These are phyloP conservation scores for Cladophialophora chaetospira DNA, from an alignment of 2,329 filamentous ascomycete species.

Conservation along the genomic window DNA sequence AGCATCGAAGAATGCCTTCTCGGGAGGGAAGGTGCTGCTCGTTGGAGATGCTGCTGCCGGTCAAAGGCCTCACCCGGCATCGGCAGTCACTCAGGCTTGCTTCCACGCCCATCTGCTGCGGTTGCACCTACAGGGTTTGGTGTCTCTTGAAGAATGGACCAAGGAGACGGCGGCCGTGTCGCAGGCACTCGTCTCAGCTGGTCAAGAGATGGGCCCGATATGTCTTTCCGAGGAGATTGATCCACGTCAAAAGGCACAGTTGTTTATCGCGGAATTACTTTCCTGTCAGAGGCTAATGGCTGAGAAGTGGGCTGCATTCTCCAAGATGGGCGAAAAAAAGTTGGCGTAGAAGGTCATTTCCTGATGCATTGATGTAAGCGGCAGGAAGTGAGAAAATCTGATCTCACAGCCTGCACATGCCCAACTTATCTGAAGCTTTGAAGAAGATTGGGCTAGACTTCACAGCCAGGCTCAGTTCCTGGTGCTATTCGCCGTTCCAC, in stretches of 20 bases:
- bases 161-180: slow-evolving; percentile 5
- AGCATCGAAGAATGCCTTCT: slow-evolving; percentile 39
- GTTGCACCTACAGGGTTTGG: slow-evolving; percentile 23
- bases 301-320: not conserved
- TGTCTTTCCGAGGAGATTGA: not conserved
- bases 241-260: not conserved
- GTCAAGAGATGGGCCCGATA: slow-evolving; percentile 2
- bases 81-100: slow-evolving; percentile 45
- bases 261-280: not conserved
- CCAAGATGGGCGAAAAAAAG: not conserved
- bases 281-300: not conserved
- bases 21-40: slow-evolving; percentile 44
- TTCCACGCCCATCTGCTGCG: slow-evolving; percentile 31
- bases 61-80: slow-evolving; percentile 44
- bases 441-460: no score
- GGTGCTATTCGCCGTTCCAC: no score
- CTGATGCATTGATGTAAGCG: no score
- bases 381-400: no score
- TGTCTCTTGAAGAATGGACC: slow-evolving; percentile 22
- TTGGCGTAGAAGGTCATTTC: no score
- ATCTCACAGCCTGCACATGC: no score
- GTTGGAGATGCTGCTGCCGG: slow-evolving; percentile 40
- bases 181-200: not conserved
- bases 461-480: no score
- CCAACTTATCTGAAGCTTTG: no score